These are phyloP conservation scores for Fusarium tricinctum DNA, from an alignment of 2,329 filamentous ascomycete genomes.

Conservation along the genomic window DNA sequence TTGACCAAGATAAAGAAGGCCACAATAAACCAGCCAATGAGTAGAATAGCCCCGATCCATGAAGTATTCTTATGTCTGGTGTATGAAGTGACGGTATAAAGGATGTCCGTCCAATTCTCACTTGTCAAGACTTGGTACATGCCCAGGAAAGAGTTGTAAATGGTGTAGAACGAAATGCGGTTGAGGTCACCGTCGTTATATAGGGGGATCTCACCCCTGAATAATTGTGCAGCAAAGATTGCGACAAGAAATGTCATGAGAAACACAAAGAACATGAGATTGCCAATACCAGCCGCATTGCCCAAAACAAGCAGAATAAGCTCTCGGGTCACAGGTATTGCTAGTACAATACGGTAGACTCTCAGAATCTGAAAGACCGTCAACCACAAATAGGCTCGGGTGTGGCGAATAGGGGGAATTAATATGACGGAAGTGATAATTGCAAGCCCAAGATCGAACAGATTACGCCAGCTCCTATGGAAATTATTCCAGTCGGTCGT, in stretches of 20 bases:
- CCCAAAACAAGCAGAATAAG: slow-evolving; percentile 90
- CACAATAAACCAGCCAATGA: slow-evolving; percentile 96
- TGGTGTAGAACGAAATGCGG: slow-evolving; percentile 84
- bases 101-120: slow-evolving; percentile 92
- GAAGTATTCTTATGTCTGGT: slow-evolving; percentile 77
- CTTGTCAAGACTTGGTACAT: slow-evolving; percentile 98
- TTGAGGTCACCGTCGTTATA: slow-evolving; percentile 74
- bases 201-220: slow-evolving; percentile 84
- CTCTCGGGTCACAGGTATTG: slow-evolving; percentile 86
- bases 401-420: slow-evolving; percentile 81
- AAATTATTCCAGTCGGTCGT: slow-evolving; percentile 85
- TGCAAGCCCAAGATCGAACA: slow-evolving; percentile 84
- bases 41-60: slow-evolving; percentile 92
- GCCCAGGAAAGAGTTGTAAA: slow-evolving; percentile 95
- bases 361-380: slow-evolving; percentile 94
- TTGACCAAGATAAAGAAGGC: slow-evolving; percentile 96
- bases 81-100: slow-evolving; percentile 84
- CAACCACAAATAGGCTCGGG: slow-evolving; percentile 86
- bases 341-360: slow-evolving; percentile 91
- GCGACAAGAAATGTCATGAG: slow-evolving; percentile 93
- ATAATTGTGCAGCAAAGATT: slow-evolving; percentile 93
- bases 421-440: slow-evolving; percentile 88
- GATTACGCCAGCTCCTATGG: slow-evolving; percentile 78
- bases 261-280: slow-evolving; percentile 96
- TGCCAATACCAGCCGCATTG: slow-evolving; percentile 91